phyloP scores from a whole-genome alignment of 2,329 filamentous ascomycete species.

The Fusarium annulatum region DNA sequence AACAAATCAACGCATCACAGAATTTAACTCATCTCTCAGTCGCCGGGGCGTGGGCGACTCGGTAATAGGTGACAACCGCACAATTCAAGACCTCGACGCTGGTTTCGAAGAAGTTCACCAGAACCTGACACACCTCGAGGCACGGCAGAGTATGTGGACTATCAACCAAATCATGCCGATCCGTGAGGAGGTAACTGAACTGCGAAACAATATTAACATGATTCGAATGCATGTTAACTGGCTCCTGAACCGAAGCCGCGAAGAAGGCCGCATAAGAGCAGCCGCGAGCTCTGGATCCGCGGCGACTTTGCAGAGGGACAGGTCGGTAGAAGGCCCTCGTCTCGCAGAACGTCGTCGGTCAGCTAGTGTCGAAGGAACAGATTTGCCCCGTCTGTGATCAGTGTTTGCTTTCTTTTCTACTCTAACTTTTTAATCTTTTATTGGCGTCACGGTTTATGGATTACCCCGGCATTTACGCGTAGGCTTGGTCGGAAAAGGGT shows the following conservation, averaged over 20 bases:
- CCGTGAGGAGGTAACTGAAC: slow-evolving; percentile 71
- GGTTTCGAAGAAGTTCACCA: slow-evolving; percentile 67
- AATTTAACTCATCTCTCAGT: slow-evolving; percentile 57
- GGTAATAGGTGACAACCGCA: slow-evolving; percentile 61
- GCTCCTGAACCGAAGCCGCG: slow-evolving; percentile 64
- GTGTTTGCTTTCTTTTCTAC: background rate
- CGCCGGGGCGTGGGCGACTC: slow-evolving; percentile 50
- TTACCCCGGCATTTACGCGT: slow-evolving; percentile 38
- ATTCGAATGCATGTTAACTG: slow-evolving; percentile 70
- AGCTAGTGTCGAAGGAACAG: slow-evolving; percentile 50
- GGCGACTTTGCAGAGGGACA: slow-evolving; percentile 48
- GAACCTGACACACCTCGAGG: slow-evolving; percentile 67
- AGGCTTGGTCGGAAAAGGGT: slow-evolving; percentile 20
- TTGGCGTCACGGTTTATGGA: slow-evolving; percentile 36
- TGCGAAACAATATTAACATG: slow-evolving; percentile 67
- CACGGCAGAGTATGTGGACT: slow-evolving; percentile 69
- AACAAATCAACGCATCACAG: slow-evolving; percentile 48
- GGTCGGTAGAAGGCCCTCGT: slow-evolving; percentile 42
- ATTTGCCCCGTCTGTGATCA: slow-evolving; percentile 52
- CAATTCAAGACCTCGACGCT: slow-evolving; percentile 57
- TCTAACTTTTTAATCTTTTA: background rate
- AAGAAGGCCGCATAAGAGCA: slow-evolving; percentile 57
- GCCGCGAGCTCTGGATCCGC: slow-evolving; percentile 51
- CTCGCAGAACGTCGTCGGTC: slow-evolving; percentile 53
- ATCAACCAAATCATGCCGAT: slow-evolving; percentile 71